phyloP scores from a whole-genome alignment of 1,284 basidiomycete genomes.

The Vanrija pseudolonga region DNA sequence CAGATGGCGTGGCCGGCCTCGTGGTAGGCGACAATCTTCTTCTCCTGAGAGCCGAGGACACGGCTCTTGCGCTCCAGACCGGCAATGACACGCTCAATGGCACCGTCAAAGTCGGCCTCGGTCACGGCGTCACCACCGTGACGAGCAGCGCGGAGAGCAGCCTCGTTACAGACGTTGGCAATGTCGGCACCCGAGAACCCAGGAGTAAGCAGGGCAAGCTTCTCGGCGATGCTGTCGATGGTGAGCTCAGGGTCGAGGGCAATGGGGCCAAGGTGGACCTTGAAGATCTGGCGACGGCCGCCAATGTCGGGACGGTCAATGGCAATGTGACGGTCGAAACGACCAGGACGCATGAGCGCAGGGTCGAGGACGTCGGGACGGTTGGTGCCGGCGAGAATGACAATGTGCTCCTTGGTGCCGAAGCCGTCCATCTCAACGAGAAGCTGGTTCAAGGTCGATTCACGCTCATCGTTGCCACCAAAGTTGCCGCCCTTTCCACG shows the following conservation, averaged over 20 bases:
- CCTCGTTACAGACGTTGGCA: slow-evolving; percentile 98
- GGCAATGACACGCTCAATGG: slow-evolving; percentile 96
- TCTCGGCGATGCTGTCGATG: slow-evolving; percentile 70
- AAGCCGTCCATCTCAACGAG: slow-evolving; percentile 99
- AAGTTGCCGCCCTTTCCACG: slow-evolving; percentile 82
- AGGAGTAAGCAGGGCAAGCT: slow-evolving; percentile 91
- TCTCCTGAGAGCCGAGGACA: slow-evolving; percentile 90
- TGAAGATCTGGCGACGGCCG: slow-evolving; percentile 90
- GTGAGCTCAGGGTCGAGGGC: slow-evolving; percentile 62
- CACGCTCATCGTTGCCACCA: slow-evolving; percentile 96
- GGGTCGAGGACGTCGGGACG: slow-evolving; percentile 92
- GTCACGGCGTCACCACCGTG: slow-evolving; percentile 73
- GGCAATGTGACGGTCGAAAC: slow-evolving; percentile 94
- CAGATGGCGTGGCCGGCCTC: slow-evolving; percentile 98
- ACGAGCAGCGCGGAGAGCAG: slow-evolving; percentile 90
- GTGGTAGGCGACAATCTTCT: slow-evolving; percentile 98
- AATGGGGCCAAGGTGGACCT: slow-evolving; percentile 86
- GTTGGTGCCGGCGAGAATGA: slow-evolving; percentile 95
- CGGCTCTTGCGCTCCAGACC: slow-evolving; percentile 94
- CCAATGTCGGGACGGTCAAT: slow-evolving; percentile 94
- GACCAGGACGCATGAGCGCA: slow-evolving; percentile 92
- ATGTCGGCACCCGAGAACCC: slow-evolving; percentile 99
- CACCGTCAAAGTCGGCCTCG: slow-evolving; percentile 88
- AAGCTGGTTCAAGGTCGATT: slow-evolving; percentile 95
- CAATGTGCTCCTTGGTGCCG: slow-evolving; percentile 90